phyloP scores from a whole-genome alignment of 2,329 filamentous ascomycete species.

The Akanthomyces dipterigenus region DNA sequence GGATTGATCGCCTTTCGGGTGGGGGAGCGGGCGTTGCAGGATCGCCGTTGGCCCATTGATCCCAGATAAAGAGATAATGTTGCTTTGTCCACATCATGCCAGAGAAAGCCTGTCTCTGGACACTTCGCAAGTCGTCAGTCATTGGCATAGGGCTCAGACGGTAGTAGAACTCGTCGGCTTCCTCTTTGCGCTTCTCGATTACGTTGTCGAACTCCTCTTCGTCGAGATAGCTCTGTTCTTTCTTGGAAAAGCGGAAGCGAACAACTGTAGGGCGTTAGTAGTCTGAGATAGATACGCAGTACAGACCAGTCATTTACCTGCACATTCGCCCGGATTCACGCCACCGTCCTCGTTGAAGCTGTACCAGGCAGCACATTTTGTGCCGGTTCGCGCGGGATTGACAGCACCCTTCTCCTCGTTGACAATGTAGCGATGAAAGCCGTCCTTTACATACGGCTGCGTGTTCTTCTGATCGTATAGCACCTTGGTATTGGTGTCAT shows the following conservation, averaged over 20 bases:
- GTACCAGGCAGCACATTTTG: conserved; percentile 89
- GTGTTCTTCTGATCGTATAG: conserved; percentile 76
- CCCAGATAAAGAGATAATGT: conserved; percentile 94
- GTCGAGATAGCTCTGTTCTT: conserved; percentile 71
- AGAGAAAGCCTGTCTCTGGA: conserved; percentile 87
- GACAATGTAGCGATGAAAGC: conserved; percentile 84
- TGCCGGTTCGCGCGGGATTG: conserved; percentile 74
- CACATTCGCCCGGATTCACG: conserved; percentile 84
- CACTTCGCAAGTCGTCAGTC: conserved; percentile 87
- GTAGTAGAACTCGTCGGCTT: conserved; percentile 95
- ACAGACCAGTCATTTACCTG: conserved; percentile 53
- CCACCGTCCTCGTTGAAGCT: conserved; percentile 85
- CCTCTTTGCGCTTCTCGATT: conserved; percentile 76
- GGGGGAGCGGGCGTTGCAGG: conserved; percentile 83
- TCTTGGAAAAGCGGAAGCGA: conserved; percentile 78
- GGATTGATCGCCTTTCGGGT: conserved; percentile 66
- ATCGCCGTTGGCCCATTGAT: conserved; percentile 95
- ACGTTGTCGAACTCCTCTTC: conserved; percentile 90
- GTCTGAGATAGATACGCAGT: conserved; percentile 20
- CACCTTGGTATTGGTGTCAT: conserved; percentile 78
- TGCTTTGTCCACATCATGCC: conserved; percentile 99
- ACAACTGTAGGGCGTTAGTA: conserved; percentile 52
- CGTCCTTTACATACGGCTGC: conserved; percentile 86
- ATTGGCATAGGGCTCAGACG: conserved; percentile 88
- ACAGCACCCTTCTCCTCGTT: conserved; percentile 72